Evolutionary conservation across 108 stramenopile species (phyloP).

Genomic region (Nannochloropsis oceanica): DNA sequence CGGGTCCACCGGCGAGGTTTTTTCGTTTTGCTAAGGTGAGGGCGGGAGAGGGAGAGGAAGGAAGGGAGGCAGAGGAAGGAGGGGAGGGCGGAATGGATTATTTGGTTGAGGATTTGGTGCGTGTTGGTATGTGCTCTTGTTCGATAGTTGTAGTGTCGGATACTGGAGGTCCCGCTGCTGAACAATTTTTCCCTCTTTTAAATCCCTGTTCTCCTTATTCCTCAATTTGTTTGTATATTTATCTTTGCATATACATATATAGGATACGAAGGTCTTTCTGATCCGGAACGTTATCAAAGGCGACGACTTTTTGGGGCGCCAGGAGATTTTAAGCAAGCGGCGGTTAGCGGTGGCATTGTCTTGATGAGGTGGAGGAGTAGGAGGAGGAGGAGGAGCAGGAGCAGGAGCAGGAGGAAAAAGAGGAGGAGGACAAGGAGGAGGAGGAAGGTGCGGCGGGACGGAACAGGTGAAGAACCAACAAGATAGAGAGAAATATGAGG

Average conservation of each 20-base stretch:
- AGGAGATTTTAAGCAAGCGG: neutral
- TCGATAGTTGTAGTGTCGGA: neutral
- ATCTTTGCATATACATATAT: neutral
- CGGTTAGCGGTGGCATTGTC: neutral
- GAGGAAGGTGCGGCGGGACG: no score
- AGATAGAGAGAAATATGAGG: no score
- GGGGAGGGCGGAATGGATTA: no score
- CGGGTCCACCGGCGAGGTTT: conserved; percentile 12
- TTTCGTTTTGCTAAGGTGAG: conserved; percentile 18
- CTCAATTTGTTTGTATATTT: neutral
- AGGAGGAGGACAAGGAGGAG: no score
- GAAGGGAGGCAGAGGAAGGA: no score
- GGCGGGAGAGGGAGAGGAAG: no score
- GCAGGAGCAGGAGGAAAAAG: no score
- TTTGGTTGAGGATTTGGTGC: no score
- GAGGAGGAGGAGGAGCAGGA: no score
- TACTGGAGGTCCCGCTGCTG: neutral
- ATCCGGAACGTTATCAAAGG: neutral
- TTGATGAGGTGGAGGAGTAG: no score
- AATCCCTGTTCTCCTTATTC: neutral
- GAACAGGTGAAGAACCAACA: no score
- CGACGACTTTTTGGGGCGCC: neutral
- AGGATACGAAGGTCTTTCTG: neutral
- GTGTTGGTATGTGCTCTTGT: no score
- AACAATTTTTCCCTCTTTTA: neutral